Percentiles rank a stretch among this genome's conserved stretches.
Evolutionary conservation across 495 filamentous ascomycete species (phyloP).

Genomic region (Xylaria venustula): DNA sequence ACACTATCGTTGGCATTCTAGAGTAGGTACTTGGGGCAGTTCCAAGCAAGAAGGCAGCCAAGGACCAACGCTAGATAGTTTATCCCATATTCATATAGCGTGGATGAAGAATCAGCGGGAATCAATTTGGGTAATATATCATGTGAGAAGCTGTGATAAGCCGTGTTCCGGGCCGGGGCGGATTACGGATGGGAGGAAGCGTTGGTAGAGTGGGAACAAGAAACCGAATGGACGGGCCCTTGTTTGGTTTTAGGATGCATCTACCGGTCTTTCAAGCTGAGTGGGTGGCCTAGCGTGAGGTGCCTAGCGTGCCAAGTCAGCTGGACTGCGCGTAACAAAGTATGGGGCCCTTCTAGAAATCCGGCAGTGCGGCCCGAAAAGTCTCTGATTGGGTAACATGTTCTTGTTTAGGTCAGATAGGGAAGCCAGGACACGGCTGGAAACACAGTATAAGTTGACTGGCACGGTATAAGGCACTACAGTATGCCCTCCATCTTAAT

Average conservation of each 20-base stretch:
- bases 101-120: not conserved
- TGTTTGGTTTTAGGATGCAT: not conserved
- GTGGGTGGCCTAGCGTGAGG: not conserved
- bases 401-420: slow-evolving; percentile 12
- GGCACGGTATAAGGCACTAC: not conserved
- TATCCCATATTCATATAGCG: not conserved
- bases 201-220: not conserved
- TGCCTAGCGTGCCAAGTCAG: not conserved
- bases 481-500: not conserved
- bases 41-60: no score
- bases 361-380: slow-evolving; percentile 14
- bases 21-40: no score
- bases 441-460: not conserved
- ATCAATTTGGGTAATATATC: slow-evolving; percentile 13
- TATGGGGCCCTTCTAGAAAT: not conserved
- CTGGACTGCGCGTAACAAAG: not conserved
- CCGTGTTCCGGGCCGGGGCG: slow-evolving; percentile 7
- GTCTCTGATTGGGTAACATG: not conserved
- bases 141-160: slow-evolving; percentile 7
- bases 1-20: no score
- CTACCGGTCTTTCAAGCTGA: no score
- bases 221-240: not conserved
- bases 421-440: no score
- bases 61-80: not conserved
- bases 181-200: no score